phyloP scores from a whole-genome alignment of 768 basidiomycete genomes.

The Trametes coccinea region DNA sequence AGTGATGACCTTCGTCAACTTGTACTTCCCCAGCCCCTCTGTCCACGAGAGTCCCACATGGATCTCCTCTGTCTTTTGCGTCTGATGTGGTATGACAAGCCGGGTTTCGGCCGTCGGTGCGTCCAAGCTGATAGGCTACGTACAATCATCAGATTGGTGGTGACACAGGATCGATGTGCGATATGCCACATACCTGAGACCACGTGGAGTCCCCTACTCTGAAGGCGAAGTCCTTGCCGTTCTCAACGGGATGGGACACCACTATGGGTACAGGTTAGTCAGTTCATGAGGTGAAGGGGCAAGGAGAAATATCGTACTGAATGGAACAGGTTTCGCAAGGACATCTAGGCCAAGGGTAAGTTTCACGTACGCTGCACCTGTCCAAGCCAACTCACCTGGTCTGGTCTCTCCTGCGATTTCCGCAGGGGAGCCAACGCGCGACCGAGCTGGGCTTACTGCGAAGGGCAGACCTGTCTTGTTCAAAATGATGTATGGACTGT shows the following conservation, averaged over 20 bases:
- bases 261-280: conserved; percentile 46
- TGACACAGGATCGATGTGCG: not conserved
- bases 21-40: conserved; percentile 97
- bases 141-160: not conserved
- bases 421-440: conserved; percentile 62
- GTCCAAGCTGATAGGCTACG: conserved; percentile 82
- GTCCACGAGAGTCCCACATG: conserved; percentile 90
- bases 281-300: not conserved
- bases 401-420: conserved; percentile 84
- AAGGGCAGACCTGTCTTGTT: conserved; percentile 94
- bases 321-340: conserved; percentile 63
- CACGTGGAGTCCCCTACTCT: conserved; percentile 80
- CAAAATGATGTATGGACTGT: conserved; percentile 83
- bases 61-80: conserved; percentile 63
- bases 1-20: conserved; percentile 91
- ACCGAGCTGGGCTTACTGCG: conserved; percentile 61
- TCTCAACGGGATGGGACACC: conserved; percentile 79
- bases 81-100: conserved; percentile 65
- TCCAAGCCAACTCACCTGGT: conserved; percentile 45
- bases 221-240: conserved; percentile 83
- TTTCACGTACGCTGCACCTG: not conserved
- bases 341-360: conserved; percentile 37
- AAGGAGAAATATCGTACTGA: conserved; percentile 57
- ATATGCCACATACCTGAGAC: conserved; percentile 56
- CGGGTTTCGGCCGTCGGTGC: conserved; percentile 90